Evolutionary conservation across 2,329 filamentous ascomycete genomes (phyloP).

Genomic region (Ophiosphaerella herpotricha): DNA sequence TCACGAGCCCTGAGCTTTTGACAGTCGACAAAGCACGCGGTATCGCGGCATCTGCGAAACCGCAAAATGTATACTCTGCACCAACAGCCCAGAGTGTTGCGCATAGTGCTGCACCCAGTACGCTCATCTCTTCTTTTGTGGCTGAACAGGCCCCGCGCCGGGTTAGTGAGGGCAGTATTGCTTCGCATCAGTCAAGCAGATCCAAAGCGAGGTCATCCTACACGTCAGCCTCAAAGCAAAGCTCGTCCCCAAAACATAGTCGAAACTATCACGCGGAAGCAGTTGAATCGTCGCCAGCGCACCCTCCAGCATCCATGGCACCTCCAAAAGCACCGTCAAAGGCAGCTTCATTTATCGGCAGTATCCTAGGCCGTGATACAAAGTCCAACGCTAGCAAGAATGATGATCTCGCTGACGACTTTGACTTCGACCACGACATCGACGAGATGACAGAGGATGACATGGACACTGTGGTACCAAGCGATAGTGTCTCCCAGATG

Average conservation of each 20-base stretch:
- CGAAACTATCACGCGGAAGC: constrained; percentile 19
- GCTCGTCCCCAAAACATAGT: constrained; percentile 31
- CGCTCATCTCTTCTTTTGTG: constrained; percentile 45
- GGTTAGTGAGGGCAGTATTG: constrained; percentile 38
- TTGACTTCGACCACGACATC: constrained; percentile 1
- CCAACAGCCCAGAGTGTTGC: constrained; percentile 23
- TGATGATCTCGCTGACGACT: constrained; percentile 4
- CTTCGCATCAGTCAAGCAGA: constrained; percentile 40
- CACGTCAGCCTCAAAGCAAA: constrained; percentile 32
- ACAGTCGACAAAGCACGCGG: constrained; percentile 28
- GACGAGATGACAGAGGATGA: constrained; percentile 41
- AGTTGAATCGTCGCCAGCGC: constrained; percentile 27
- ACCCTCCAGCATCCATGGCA: constrained; percentile 25
- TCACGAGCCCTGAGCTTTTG: constrained; percentile 37
- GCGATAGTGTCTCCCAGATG: constrained; percentile 54
- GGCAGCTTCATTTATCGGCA: constrained; percentile 41
- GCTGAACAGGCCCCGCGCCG: constrained; percentile 35
- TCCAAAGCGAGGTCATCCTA: constrained; percentile 41
- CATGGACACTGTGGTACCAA: constrained; percentile 52
- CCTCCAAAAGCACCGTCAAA: constrained; percentile 28
- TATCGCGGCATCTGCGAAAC: constrained; percentile 18
- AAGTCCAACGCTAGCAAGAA: constrained; percentile 37
- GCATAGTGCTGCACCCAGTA: constrained; percentile 36
- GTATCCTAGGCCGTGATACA: constrained; percentile 42
- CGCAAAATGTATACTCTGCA: constrained; percentile 16